Conservation (phyloP, 768 basidiomycete species). For the Mycena galopus region DNA sequence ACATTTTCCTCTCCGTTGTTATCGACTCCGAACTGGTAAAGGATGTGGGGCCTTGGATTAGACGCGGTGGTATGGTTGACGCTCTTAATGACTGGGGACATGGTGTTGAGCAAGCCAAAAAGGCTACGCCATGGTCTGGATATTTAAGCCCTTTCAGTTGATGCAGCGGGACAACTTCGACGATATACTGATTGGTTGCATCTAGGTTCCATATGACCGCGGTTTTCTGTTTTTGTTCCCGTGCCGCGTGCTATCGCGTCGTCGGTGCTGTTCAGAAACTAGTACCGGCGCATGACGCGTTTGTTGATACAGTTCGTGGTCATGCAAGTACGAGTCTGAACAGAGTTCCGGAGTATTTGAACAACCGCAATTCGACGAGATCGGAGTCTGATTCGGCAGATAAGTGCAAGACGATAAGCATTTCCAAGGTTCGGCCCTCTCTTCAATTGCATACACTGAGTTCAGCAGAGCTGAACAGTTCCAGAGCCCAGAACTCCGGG, state of each 20-base stretch:
- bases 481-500: neutral
- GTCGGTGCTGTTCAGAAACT: neutral
- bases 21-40: constrained; percentile 30
- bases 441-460: no score
- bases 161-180: neutral
- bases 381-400: no score
- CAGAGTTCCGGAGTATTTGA: no score
- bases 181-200: neutral
- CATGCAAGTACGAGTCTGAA: neutral
- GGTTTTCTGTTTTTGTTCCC: constrained; percentile 4
- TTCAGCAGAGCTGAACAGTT: no score
- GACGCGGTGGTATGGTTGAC: constrained; percentile 35
- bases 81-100: constrained; percentile 26
- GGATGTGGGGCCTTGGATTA: constrained; percentile 33
- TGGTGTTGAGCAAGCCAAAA: neutral
- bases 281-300: constrained; percentile 13
- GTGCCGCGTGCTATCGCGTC: constrained; percentile 15
- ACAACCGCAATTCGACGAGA: no score
- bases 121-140: neutral
- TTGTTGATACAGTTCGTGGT: constrained; percentile 8
- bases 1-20: constrained; percentile 12
- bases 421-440: no score
- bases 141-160: constrained; percentile 10
- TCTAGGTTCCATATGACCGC: neutral
- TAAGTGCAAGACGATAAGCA: no score